Evolutionary conservation across 208 protist genomes (phyloP).

Genomic region (Trypanosomatidae sp.): DNA sequence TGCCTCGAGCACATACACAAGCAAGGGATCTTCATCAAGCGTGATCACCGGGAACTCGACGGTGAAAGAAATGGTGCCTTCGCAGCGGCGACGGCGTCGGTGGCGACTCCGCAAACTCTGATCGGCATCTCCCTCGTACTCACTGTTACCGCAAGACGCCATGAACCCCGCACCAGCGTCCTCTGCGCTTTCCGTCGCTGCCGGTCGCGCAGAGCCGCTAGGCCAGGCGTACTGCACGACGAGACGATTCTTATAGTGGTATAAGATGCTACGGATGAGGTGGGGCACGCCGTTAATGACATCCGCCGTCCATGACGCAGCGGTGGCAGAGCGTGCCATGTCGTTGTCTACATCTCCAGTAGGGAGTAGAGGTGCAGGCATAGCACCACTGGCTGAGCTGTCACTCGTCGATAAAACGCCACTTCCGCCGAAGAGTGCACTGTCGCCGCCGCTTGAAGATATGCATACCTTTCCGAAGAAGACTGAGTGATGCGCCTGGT

Average conservation of each 20-base stretch:
- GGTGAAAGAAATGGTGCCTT: conserved; percentile 22
- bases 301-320: conserved; percentile 5
- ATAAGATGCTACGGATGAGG: conserved; percentile 19
- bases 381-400: not conserved
- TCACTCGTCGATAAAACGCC: not conserved
- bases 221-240: conserved; percentile 32
- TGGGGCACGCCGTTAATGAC: conserved; percentile 5
- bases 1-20: conserved; percentile 49
- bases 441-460: not conserved
- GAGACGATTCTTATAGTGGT: conserved; percentile 15
- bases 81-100: conserved; percentile 33
- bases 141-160: not conserved
- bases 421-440: not conserved
- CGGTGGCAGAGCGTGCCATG: not conserved
- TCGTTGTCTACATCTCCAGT: too few species aligned
- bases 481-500: conserved; percentile 14
- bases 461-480: conserved; percentile 18
- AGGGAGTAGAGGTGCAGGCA: not conserved
- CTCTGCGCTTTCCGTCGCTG: not conserved
- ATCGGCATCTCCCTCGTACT: not conserved
- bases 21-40: conserved; percentile 41
- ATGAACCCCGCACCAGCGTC: not conserved
- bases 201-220: conserved; percentile 8
- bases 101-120: not conserved
- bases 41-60: conserved; percentile 41